Conservation (phyloP, 1,284 basidiomycete species). For the Austropuccinia psidii region DNA sequence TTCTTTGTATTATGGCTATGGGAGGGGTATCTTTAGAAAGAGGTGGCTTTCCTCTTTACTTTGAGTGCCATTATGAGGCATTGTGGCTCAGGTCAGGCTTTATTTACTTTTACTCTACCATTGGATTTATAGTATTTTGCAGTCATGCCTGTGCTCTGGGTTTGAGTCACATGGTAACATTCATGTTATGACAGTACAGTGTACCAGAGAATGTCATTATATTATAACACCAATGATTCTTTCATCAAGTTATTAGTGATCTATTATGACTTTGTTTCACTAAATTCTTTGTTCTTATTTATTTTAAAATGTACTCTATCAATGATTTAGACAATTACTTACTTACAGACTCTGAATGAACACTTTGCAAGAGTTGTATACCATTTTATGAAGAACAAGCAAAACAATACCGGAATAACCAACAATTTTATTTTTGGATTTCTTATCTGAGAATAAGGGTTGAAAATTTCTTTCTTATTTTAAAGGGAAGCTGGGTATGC, state of each 20-base stretch:
- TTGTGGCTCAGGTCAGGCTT: no score
- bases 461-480: neutral
- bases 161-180: no score
- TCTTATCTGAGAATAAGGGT: neutral
- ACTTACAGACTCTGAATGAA: neutral
- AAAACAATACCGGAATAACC: neutral
- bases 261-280: no score
- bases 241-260: neutral
- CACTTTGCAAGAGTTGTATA: neutral
- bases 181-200: neutral
- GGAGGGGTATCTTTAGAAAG: no score
- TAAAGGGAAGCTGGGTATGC: constrained; percentile 13
- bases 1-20: no score
- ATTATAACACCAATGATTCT: neutral
- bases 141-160: no score
- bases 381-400: constrained; percentile 9
- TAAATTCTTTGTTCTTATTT: no score
- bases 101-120: no score
- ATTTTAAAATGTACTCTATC: no score
- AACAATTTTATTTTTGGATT: constrained; percentile 8
- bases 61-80: no score
- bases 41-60: no score
- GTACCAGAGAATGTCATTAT: neutral
- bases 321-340: constrained; percentile 14
- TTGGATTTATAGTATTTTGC: no score